Percentiles rank a stretch among this genome's conserved stretches.
phyloP scores from a whole-genome alignment of 108 stramenopile species.

The Skeletonema marinoi region DNA sequence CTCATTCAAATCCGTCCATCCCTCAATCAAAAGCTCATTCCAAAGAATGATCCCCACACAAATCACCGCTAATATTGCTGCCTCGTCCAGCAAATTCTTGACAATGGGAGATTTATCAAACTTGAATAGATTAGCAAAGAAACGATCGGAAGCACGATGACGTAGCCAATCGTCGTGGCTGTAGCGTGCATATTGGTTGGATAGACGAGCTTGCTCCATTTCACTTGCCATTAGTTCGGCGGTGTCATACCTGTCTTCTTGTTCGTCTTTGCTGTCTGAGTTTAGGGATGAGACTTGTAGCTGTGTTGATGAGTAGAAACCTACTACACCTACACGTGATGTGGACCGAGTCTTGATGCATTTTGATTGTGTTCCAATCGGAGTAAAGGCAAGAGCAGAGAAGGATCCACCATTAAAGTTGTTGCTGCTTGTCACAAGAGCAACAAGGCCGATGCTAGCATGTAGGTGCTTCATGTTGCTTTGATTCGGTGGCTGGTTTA shows the following conservation, averaged over 20 bases:
- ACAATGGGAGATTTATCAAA: slow-evolving; percentile 4
- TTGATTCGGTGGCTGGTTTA: no score
- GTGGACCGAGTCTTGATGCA: neutral
- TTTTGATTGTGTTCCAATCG: neutral
- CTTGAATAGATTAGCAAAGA: neutral
- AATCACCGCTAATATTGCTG: neutral
- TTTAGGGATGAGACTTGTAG: neutral
- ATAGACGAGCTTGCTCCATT: slow-evolving; percentile 8
- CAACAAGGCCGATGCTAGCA: neutral
- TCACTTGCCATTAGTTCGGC: slow-evolving; percentile 16
- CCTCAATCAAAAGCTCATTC: slow-evolving; percentile 10
- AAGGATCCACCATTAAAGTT: no score
- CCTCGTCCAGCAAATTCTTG: neutral
- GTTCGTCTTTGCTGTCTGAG: neutral
- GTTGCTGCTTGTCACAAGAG: neutral
- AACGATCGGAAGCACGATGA: slow-evolving; percentile 2
- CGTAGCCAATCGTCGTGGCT: slow-evolving; percentile 5
- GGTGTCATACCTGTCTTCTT: neutral
- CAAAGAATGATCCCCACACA: neutral
- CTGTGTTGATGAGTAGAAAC: neutral
- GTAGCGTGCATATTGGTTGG: slow-evolving; percentile 14
- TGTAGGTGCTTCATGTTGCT: neutral
- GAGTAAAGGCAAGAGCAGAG: neutral
- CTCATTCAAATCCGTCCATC: slow-evolving; percentile 1
- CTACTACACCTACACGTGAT: no score